phyloP scores from a whole-genome alignment of 2,329 filamentous ascomycete genomes.

The Amauroascus verrucosus region DNA sequence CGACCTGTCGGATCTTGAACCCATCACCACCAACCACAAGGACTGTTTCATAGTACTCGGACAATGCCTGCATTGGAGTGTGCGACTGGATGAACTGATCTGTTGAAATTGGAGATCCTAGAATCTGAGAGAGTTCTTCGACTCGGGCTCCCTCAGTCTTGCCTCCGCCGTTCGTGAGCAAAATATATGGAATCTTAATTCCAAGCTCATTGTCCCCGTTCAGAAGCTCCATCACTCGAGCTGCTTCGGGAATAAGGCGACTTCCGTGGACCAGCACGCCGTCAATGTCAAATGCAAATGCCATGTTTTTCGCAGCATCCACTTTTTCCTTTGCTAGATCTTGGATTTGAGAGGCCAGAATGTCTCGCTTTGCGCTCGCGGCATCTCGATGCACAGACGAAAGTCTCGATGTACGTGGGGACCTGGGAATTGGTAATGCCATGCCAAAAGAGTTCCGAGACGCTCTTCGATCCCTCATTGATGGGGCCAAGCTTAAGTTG shows the following conservation, averaged over 20 bases:
- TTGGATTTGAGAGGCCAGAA: constrained; percentile 61
- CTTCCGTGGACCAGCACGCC: constrained; percentile 66
- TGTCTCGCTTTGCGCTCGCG: constrained; percentile 53
- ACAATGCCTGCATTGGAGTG: constrained; percentile 64
- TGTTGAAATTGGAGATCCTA: constrained; percentile 54
- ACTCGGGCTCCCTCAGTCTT: constrained; percentile 58
- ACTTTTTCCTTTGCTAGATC: constrained; percentile 57
- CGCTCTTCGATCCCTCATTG: constrained; percentile 55
- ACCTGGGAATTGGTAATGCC: constrained; percentile 60
- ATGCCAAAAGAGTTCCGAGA: constrained; percentile 69
- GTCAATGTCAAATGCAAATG: constrained; percentile 61
- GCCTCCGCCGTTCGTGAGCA: constrained; percentile 64
- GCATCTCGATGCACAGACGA: constrained; percentile 51
- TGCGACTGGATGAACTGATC: constrained; percentile 71
- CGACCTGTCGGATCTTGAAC: constrained; percentile 62
- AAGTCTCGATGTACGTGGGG: constrained; percentile 58
- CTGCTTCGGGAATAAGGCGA: constrained; percentile 57
- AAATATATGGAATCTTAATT: constrained; percentile 67
- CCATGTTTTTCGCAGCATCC: constrained; percentile 63
- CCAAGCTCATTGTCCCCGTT: constrained; percentile 68
- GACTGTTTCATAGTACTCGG: constrained; percentile 67
- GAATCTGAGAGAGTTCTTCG: constrained; percentile 57
- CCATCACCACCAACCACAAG: constrained; percentile 66
- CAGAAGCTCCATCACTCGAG: constrained; percentile 56
- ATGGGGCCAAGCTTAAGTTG: constrained; percentile 57